Conservation (phyloP, 768 basidiomycete genomes). For the Sporobolomyces pararoseus region DNA sequence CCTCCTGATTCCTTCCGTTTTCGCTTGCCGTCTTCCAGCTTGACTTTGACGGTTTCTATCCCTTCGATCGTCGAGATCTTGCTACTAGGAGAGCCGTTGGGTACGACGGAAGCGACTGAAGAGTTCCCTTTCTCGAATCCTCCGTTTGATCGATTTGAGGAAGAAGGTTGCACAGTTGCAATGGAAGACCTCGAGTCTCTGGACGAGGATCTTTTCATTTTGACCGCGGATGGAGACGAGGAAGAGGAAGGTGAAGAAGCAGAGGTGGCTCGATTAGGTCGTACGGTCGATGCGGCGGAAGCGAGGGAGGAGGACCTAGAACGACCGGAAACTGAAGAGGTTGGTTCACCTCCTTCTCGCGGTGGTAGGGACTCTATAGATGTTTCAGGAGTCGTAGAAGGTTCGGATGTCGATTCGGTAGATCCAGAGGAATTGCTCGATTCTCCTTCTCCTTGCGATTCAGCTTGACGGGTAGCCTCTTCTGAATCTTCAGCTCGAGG, state of each 20-base stretch:
- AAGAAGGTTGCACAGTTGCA: neutral
- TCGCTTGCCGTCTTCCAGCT: neutral
- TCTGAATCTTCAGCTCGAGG: neutral
- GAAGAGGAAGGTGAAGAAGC: neutral
- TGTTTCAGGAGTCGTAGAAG: neutral
- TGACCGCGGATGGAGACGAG: too few relatives aligned
- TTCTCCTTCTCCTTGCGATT: neutral
- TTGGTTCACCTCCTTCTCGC: neutral
- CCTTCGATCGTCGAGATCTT: neutral
- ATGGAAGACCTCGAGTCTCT: neutral
- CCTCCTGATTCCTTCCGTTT: neutral
- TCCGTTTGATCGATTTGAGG: neutral
- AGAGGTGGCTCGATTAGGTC: neutral
- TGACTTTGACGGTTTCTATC: neutral
- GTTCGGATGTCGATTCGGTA: constrained; percentile 12
- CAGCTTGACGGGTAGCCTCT: too few relatives aligned
- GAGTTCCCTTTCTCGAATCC: neutral
- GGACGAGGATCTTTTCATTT: neutral
- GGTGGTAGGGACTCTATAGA: neutral
- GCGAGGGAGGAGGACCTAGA: constrained; percentile 19
- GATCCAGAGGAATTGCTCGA: neutral
- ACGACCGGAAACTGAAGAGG: neutral
- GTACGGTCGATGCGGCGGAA: constrained; percentile 17
- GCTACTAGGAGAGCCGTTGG: neutral
- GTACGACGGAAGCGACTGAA: neutral